Evolutionary conservation across 345 rosid genomes (phyloP).

Genomic region (Jatropha curcas): DNA sequence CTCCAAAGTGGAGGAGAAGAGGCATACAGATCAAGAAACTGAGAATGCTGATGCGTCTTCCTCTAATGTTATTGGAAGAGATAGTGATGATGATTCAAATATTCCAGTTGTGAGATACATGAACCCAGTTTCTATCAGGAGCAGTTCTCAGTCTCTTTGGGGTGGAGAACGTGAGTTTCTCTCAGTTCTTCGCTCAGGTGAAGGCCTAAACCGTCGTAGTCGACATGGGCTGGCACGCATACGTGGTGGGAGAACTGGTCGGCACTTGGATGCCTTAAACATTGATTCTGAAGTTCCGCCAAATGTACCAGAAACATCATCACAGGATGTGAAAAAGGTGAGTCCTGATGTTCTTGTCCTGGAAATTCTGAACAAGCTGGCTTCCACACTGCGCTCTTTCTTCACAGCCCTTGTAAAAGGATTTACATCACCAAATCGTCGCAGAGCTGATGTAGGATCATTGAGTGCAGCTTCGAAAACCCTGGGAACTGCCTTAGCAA

Average conservation of each 20-base stretch:
- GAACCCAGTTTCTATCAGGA: slow-evolving; percentile 76
- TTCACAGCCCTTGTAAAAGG: slow-evolving; percentile 91
- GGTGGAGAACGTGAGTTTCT: slow-evolving; percentile 78
- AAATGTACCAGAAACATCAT: slow-evolving; percentile 57
- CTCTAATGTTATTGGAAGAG: slow-evolving; percentile 73
- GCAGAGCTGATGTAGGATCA: slow-evolving; percentile 78
- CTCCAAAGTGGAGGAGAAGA: slow-evolving; percentile 70
- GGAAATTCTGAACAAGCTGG: slow-evolving; percentile 76
- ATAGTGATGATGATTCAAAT: slow-evolving; percentile 76
- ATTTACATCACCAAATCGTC: slow-evolving; percentile 83
- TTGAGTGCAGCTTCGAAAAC: slow-evolving; percentile 77
- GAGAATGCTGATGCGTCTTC: slow-evolving; percentile 57
- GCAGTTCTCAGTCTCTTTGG: slow-evolving; percentile 73
- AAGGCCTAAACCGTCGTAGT: slow-evolving; percentile 72
- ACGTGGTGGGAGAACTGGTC: slow-evolving; percentile 85
- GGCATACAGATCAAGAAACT: slow-evolving; percentile 50
- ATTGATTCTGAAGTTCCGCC: slow-evolving; percentile 62
- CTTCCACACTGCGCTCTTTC: slow-evolving; percentile 65
- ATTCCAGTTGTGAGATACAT: slow-evolving; percentile 68
- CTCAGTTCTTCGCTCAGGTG: slow-evolving; percentile 77
- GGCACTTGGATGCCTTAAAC: slow-evolving; percentile 74
- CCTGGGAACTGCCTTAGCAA: slow-evolving; percentile 81
- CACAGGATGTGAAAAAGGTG: slow-evolving; percentile 68
- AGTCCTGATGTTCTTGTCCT: slow-evolving; percentile 67
- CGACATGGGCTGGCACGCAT: slow-evolving; percentile 82